phyloP scores from a whole-genome alignment of 2,329 filamentous ascomycete genomes.

The Monascus ruber region DNA sequence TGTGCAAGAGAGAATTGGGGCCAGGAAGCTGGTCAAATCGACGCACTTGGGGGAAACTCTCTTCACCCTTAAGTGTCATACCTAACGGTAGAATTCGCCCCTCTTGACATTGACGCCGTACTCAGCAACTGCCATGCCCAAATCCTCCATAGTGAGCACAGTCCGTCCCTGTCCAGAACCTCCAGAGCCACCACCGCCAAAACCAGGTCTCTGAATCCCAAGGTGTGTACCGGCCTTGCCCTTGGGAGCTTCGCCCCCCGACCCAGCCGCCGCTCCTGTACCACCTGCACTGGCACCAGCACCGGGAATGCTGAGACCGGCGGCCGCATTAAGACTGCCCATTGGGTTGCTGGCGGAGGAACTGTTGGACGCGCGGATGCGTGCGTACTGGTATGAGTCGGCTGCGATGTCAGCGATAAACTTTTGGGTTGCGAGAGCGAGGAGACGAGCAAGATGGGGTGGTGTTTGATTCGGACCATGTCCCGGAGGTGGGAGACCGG shows the following conservation, averaged over 20 bases:
- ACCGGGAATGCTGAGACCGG: constrained; percentile 44
- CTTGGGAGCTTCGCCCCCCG: constrained; percentile 32
- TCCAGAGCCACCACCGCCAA: constrained; percentile 78
- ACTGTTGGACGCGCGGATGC: constrained; percentile 85
- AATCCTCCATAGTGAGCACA: constrained; percentile 94
- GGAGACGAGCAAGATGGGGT: constrained; percentile 76
- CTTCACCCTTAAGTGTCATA: no score
- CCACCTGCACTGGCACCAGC: constrained; percentile 41
- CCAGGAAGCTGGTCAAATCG: no score
- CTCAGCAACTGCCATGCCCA: constrained; percentile 95
- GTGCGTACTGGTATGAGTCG: constrained; percentile 94
- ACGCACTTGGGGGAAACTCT: no score
- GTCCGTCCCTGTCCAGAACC: constrained; percentile 74
- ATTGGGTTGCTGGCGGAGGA: constrained; percentile 81
- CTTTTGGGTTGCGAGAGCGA: constrained; percentile 96
- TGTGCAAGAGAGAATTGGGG: no score
- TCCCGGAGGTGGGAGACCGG: constrained; percentile 75
- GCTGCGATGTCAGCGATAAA: constrained; percentile 97
- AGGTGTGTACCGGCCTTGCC: constrained; percentile 46
- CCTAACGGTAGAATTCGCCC: constrained; percentile 85
- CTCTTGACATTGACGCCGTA: constrained; percentile 97
- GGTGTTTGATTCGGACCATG: constrained; percentile 70
- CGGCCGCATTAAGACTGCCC: constrained; percentile 65
- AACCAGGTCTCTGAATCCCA: constrained; percentile 66
- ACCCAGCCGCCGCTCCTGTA: constrained; percentile 37